These are phyloP conservation scores for Alternaria hordeiaustralica DNA, from an alignment of 2,329 filamentous ascomycete species.

Conservation along the genomic window DNA sequence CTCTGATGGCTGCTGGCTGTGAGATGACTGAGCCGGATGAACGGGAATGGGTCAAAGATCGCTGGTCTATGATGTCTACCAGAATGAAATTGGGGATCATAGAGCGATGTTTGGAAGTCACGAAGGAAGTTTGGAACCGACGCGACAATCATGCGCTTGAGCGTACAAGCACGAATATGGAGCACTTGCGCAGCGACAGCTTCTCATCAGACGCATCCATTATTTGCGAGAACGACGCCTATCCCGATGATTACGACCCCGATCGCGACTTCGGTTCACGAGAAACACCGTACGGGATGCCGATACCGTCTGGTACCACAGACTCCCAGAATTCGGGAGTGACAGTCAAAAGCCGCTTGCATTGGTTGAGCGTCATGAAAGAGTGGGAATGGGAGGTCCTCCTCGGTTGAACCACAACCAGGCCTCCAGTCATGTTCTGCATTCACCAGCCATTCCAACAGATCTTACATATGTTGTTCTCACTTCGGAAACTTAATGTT, in stretches of 20 bases:
- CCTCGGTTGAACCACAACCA: conserved; percentile 22
- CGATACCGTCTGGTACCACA: conserved; percentile 12
- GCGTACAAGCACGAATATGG: conserved; percentile 13
- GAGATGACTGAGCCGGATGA: conserved; percentile 67
- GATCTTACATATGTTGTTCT: not conserved
- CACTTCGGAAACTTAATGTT: not conserved
- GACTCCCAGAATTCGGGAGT: conserved; percentile 63
- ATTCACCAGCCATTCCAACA: not conserved
- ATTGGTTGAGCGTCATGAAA: conserved; percentile 75
- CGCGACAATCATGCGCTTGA: conserved; percentile 61
- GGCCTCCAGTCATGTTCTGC: too few species aligned
- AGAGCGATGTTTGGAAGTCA: conserved; percentile 69
- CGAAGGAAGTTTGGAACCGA: conserved; percentile 70
- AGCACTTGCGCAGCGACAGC: conserved; percentile 7
- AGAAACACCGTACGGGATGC: not conserved
- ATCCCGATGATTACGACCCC: conserved; percentile 21
- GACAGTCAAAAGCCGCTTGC: conserved; percentile 69
- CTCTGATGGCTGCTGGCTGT: conserved; percentile 70
- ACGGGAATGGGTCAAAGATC: conserved; percentile 66
- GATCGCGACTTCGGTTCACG: conserved; percentile 32
- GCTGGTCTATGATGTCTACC: conserved; percentile 67
- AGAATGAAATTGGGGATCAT: conserved; percentile 72
- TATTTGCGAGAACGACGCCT: conserved; percentile 33
- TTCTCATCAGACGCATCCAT: conserved; percentile 16
- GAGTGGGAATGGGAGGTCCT: conserved; percentile 71